Base-by-base conservation (phyloP, 2,329 filamentous ascomycete species). In the Cladosporium sp. region DNA sequence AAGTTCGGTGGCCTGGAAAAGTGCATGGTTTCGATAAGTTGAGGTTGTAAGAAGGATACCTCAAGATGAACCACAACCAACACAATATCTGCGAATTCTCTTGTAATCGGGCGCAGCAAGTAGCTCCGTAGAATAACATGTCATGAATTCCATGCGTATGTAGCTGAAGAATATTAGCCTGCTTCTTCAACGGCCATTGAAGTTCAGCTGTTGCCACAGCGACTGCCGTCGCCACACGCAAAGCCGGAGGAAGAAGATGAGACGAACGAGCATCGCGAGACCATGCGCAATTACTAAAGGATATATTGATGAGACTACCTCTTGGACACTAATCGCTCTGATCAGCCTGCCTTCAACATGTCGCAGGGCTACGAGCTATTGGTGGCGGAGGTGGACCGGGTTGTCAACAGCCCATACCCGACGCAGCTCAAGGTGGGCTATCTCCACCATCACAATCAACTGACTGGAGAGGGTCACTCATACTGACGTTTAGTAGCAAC, bases 351-450 rank as follows among this genome's bases (percentile, higher is more conserved):
- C 50, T 18, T 1, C 7, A 46, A 4, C 10, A 66, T 68, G 52
- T 65, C 66, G 61, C 61, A 63, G n/a, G 61, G 50, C 1, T 63
- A 56, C 18, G 61, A 63, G 18, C 35, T 33, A 3, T 65, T 75
- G 53, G 62, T 68, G 18, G 67, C 53, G 8, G 74, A 76, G 62
- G 65, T 75, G 5, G 69, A 74, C 50, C 68, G 72, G 28, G 67
- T 78, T 21, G 70, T 76, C 21, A 66, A 68, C 28, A 75, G 70
- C 63, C 73, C 73, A 5, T 78, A 78, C 61, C 76, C 76, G n/a
- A 74, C 72, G 5, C 71, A 73, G 62, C 69, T 75, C 11, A 71
- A 73, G 71, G 73, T 72, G 35, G 67, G 71, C 52, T 16, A 57
- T 33, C 14, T 26, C 33, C 28, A 29, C 29, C 14, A n/a, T 29